A percentile compares a stretch with the other conserved stretches of the same genome.
phyloP scores from a whole-genome alignment of 1,139 yeast species.

The Tardiomyces digboiensis region DNA sequence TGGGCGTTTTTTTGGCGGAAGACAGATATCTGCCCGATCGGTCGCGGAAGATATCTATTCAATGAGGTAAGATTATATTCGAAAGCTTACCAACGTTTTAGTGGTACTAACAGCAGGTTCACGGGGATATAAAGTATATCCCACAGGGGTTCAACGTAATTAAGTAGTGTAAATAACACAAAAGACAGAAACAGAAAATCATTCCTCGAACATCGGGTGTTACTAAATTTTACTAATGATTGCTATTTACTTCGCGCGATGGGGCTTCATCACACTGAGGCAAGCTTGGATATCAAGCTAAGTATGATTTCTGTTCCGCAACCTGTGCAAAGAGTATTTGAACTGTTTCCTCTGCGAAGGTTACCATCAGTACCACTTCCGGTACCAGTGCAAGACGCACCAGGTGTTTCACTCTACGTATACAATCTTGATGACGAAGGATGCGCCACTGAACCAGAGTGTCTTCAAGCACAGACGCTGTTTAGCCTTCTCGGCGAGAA shows the following conservation, averaged over 20 bases:
- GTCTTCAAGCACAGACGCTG: slow-evolving; percentile 18
- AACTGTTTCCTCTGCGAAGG: slow-evolving; percentile 37
- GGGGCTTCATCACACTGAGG: no score
- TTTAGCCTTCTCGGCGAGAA: slow-evolving; percentile 8
- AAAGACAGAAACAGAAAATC: no score
- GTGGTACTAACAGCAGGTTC: neutral
- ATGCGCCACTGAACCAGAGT: slow-evolving; percentile 22
- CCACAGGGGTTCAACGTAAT: no score
- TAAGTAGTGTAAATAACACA: no score
- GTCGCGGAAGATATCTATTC: slow-evolving; percentile 27
- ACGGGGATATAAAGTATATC: no score
- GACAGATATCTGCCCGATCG: slow-evolving; percentile 22
- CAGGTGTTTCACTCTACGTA: slow-evolving; percentile 14
- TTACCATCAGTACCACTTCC: slow-evolving; percentile 24
- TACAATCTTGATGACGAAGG: slow-evolving; percentile 14
- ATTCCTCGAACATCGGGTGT: no score
- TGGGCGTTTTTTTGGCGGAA: slow-evolving; percentile 31
- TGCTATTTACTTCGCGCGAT: no score
- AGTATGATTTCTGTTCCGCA: slow-evolving; percentile 28
- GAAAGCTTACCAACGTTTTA: no score
- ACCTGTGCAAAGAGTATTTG: slow-evolving; percentile 36
- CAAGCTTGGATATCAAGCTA: neutral
- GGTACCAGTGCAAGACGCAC: slow-evolving; percentile 1
- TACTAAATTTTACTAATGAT: no score
- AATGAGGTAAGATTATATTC: slow-evolving; percentile 19